phyloP scores from a whole-genome alignment of 2,329 filamentous ascomycete species.

The Cephalotrichum gorgonifer region DNA sequence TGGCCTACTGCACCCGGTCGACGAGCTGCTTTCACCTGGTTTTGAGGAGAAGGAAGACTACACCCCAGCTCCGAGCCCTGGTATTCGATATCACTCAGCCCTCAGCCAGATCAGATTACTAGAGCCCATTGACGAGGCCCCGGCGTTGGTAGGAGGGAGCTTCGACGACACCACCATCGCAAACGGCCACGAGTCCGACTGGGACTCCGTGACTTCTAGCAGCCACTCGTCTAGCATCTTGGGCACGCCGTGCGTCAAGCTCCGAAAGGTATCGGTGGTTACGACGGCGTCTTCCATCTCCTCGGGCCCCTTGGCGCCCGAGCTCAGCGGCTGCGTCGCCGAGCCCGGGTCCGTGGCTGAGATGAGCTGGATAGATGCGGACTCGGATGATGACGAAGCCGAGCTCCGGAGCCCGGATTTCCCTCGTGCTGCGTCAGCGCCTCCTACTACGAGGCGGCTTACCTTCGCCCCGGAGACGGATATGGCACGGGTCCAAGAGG shows the following conservation, averaged over 20 bases:
- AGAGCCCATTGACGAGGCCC: slow-evolving; percentile 6
- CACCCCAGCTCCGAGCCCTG: background rate
- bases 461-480: background rate
- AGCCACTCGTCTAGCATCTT: slow-evolving; percentile 25
- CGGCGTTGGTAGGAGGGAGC: background rate
- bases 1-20: background rate
- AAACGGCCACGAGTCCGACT: slow-evolving; percentile 11
- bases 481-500: background rate
- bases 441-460: background rate
- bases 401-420: background rate
- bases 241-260: slow-evolving; percentile 20
- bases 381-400: slow-evolving; percentile 9
- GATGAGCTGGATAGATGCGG: slow-evolving; percentile 11
- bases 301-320: slow-evolving; percentile 17
- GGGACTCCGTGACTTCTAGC: slow-evolving; percentile 16
- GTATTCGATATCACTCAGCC: background rate
- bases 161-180: background rate
- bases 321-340: slow-evolving; percentile 7
- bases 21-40: background rate
- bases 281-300: slow-evolving; percentile 30
- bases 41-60: slow-evolving; percentile 1
- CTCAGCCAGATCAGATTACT: background rate
- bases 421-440: background rate
- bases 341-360: too few species aligned
- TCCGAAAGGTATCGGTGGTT: slow-evolving; percentile 24